Base-by-base conservation (phyloP, 2,329 filamentous ascomycete genomes). In the Botrytis aclada region DNA sequence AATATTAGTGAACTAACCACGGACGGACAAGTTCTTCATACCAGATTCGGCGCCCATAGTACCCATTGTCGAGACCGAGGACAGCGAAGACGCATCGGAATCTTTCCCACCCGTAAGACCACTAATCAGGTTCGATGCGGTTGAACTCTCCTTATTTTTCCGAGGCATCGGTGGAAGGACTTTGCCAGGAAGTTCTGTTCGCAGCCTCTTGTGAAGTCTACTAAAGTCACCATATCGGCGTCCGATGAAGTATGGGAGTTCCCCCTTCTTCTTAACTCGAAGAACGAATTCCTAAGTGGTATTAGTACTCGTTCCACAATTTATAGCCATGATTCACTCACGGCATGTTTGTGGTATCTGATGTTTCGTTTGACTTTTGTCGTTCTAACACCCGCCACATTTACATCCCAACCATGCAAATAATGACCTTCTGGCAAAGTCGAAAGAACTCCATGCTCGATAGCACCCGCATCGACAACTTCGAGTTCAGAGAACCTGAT, bases 401-500 rank as follows among this genome's bases (percentile, higher is more conserved):
- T 99, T 77, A 98, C 90, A 81, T 98, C 96, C 96, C 96, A 98
- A 43, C 94, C 94, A 81, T 99, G 95, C 79, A 98, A 93, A 75
- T 91, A 92, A 82, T 98, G 92, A 7, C 96, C 96, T 81, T 98
- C 93, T 0, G 96, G 96, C 75, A 95, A 86, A 61, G 95, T 97
- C 74, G 94, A 89, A 74, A 97, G 87, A 70, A 99, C 86, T 0
- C 96, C 95, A 34, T 94, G 92, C 74, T 98, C 95, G 80, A 97
- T 97, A 61, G 96, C 95, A 71, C 94, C 93, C 76, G 94, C 89
- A 80, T 99, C 96, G 41, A 99, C 94, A 37, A 98, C 94, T 80
- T 99, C 96, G 83, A 99, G 92, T 83, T 99, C 96, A 1, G 94
- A 94, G 81, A 99, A 99, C 69, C 94, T 90, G 80, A 99, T 98